phyloP scores from a whole-genome alignment of 768 basidiomycete genomes.

The Trametes cingulata region DNA sequence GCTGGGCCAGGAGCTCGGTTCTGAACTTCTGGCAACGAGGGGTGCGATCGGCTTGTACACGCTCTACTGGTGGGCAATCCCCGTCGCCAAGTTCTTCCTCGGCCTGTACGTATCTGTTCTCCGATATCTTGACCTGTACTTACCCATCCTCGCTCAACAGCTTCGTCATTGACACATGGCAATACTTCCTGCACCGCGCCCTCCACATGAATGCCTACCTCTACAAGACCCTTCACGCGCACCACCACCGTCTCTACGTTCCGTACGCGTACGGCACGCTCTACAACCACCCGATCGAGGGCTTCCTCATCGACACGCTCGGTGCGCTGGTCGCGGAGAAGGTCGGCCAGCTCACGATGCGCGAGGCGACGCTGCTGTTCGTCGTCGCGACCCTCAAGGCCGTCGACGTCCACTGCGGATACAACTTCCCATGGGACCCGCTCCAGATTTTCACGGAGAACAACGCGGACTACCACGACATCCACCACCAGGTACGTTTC shows the following conservation, averaged over 20 bases:
- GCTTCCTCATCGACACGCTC: conserved; percentile 82
- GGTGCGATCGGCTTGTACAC: conserved; percentile 52
- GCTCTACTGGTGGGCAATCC: conserved; percentile 94
- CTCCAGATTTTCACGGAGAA: too few relatives aligned
- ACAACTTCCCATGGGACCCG: too few relatives aligned
- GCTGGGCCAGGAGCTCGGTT: conserved; percentile 45
- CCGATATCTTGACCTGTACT: background rate
- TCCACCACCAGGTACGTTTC: too few relatives aligned
- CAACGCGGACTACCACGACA: too few relatives aligned
- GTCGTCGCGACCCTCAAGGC: too few relatives aligned
- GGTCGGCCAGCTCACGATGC: conserved; percentile 60
- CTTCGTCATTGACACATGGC: conserved; percentile 96
- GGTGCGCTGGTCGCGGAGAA: conserved; percentile 82
- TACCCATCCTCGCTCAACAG: conserved; percentile 41
- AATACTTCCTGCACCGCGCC: conserved; percentile 91
- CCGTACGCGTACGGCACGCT: conserved; percentile 98
- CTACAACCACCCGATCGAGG: conserved; percentile 97
- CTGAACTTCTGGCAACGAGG: conserved; percentile 35
- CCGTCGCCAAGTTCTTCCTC: conserved; percentile 64
- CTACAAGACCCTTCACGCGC: conserved; percentile 88
- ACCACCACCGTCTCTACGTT: conserved; percentile 94
- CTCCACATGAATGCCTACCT: conserved; percentile 91
- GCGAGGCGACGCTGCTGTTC: too few relatives aligned
- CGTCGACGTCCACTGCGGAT: too few relatives aligned
- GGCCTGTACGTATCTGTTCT: conserved; percentile 71